These are phyloP conservation scores for Petunia hybrid DNA, from an alignment of 305 asterid genomes.

Conservation along the genomic window DNA sequence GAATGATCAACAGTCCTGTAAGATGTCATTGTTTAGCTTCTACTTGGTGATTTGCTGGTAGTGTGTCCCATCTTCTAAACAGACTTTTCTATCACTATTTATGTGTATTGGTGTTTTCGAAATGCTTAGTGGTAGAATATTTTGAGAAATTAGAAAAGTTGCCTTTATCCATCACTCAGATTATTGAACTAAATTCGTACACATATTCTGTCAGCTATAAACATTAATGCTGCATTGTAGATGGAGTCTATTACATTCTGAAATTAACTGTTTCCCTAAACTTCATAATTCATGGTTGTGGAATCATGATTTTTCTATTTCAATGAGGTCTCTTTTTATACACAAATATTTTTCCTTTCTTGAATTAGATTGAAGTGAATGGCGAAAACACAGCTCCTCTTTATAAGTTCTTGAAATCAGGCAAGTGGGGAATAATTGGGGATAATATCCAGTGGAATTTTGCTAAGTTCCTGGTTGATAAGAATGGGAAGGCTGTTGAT, in stretches of 20 bases:
- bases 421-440: conserved; percentile 80
- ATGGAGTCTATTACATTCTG: background rate
- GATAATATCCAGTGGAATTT: conserved; percentile 90
- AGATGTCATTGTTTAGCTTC: background rate
- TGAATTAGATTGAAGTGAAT: conserved; percentile 74
- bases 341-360: conserved; percentile 9
- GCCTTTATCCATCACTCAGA: background rate
- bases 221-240: background rate
- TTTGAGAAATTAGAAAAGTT: background rate
- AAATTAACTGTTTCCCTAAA: background rate
- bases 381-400: conserved; percentile 65
- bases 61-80: conserved; percentile 1
- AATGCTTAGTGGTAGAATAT: background rate
- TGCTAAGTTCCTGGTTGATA: conserved; percentile 79
- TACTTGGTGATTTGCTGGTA: conserved; percentile 5
- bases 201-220: background rate
- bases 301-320: conserved; percentile 17
- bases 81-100: background rate
- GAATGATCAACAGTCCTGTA: background rate
- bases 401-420: conserved; percentile 77
- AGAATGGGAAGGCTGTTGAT: conserved; percentile 70
- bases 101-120: background rate
- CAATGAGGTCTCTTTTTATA: background rate
- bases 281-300: background rate
- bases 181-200: background rate